Conservation (phyloP, 345 rosid genomes). For the Brassica carinata region DNA sequence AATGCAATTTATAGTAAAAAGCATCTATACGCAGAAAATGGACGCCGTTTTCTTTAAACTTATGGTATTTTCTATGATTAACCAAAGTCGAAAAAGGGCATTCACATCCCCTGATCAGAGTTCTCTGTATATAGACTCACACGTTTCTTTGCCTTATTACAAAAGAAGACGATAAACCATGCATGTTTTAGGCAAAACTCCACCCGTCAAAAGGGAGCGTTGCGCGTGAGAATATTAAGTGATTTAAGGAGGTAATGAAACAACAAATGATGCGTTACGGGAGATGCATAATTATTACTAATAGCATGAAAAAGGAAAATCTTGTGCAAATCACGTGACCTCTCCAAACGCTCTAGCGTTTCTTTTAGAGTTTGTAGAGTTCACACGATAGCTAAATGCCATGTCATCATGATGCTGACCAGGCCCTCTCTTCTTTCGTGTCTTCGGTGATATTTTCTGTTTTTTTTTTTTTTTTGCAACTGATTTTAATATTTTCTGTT, state of each 20-base stretch:
- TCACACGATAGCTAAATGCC: constrained; percentile 12
- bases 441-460: constrained; percentile 3
- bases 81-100: neutral
- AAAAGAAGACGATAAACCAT: constrained; percentile 24
- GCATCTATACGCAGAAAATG: constrained; percentile 8
- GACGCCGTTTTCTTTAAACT: constrained; percentile 15
- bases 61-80: constrained; percentile 13
- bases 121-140: constrained; percentile 7
- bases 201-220: constrained; percentile 29
- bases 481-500: constrained; percentile 8
- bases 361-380: constrained; percentile 30
- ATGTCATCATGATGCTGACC: constrained; percentile 35
- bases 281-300: constrained; percentile 20
- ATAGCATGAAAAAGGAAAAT: neutral
- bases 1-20: neutral
- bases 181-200: constrained; percentile 12
- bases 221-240: constrained; percentile 15
- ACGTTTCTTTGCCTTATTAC: constrained; percentile 22
- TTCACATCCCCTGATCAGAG: constrained; percentile 15
- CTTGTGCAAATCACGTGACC: constrained; percentile 39
- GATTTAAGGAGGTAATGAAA: neutral
- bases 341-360: constrained; percentile 10
- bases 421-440: constrained; percentile 31
- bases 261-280: constrained; percentile 29
- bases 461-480: too few relatives aligned